Evolutionary conservation across 371 early-diverging fungal genomes (phyloP).

Genomic region (Mucor sp.): DNA sequence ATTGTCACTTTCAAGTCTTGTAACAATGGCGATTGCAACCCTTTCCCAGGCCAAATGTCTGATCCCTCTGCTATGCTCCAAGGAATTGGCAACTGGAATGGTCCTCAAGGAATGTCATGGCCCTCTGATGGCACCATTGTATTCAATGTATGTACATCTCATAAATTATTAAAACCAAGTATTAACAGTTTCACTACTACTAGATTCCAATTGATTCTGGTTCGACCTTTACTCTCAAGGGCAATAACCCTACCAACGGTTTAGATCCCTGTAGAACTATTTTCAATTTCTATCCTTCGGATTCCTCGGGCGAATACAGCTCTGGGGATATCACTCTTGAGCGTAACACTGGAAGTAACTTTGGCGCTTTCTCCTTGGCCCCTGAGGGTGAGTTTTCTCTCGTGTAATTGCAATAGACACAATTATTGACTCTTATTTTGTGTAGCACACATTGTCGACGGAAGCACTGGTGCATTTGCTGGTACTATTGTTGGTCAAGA

Average conservation of each 20-base stretch:
- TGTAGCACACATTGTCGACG: constrained; percentile 5
- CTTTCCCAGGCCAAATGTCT: not conserved
- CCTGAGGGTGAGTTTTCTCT: constrained; percentile 20
- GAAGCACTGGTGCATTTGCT: constrained; percentile 4
- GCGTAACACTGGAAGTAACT: constrained; percentile 19
- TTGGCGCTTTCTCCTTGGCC: constrained; percentile 24
- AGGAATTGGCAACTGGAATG: constrained; percentile 23
- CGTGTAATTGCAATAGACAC: not conserved
- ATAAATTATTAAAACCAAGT: not conserved
- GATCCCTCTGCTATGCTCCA: constrained; percentile 10
- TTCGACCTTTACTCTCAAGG: constrained; percentile 8
- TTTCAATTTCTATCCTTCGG: constrained; percentile 30
- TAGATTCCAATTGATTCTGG: constrained; percentile 28
- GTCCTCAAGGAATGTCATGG: constrained; percentile 7
- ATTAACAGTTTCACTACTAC: not conserved
- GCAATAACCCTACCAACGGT: constrained; percentile 11
- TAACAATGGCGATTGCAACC: not conserved
- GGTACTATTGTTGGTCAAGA: not conserved
- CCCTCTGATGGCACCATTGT: constrained; percentile 9
- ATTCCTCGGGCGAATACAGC: constrained; percentile 9
- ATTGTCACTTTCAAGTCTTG: not conserved
- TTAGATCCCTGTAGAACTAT: constrained; percentile 10
- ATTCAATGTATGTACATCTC: constrained; percentile 18
- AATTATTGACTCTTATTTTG: not conserved
- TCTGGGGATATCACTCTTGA: constrained; percentile 3